Conservation (phyloP, 495 filamentous ascomycete genomes). For the Penicillium bovifimosum region DNA sequence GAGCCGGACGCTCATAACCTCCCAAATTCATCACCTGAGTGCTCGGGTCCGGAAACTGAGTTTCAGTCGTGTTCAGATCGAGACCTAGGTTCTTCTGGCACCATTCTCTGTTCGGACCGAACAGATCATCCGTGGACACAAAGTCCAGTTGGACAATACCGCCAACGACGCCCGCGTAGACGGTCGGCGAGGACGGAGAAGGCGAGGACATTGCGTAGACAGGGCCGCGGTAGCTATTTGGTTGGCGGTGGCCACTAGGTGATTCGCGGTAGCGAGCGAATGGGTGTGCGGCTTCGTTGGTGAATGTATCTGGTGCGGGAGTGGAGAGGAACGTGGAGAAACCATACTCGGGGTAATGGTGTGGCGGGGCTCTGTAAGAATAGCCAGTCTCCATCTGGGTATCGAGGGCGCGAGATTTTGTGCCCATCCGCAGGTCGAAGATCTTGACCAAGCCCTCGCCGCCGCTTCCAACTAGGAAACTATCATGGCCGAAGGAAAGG, state of each 20-base stretch:
- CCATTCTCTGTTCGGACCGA: conserved; percentile 28
- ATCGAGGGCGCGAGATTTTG: conserved; percentile 39
- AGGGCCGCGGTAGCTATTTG: conserved; percentile 35
- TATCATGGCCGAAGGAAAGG: conserved; percentile 48
- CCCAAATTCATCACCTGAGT: conserved; percentile 27
- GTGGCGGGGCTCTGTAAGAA: neutral
- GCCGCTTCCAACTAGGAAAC: conserved; percentile 52
- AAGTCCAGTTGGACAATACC: conserved; percentile 50
- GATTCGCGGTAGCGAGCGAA: no score
- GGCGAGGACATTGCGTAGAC: conserved; percentile 57
- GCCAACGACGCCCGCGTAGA: conserved; percentile 55
- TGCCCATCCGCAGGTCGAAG: conserved; percentile 58
- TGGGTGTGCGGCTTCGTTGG: neutral
- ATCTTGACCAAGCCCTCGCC: conserved; percentile 56
- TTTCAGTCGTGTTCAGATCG: conserved; percentile 5
- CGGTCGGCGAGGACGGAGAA: conserved; percentile 46
- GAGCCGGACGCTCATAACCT: conserved; percentile 39
- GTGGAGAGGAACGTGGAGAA: conserved; percentile 39
- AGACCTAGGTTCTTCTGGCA: conserved; percentile 29
- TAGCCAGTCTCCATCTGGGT: conserved; percentile 5
- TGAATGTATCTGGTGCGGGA: conserved; percentile 9
- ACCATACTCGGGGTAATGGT: conserved; percentile 23
- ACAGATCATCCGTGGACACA: conserved; percentile 41
- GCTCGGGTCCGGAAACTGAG: neutral
- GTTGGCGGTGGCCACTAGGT: conserved; percentile 10